These are phyloP conservation scores for Salvia splendens DNA, from an alignment of 257 asterid species.

Conservation along the genomic window DNA sequence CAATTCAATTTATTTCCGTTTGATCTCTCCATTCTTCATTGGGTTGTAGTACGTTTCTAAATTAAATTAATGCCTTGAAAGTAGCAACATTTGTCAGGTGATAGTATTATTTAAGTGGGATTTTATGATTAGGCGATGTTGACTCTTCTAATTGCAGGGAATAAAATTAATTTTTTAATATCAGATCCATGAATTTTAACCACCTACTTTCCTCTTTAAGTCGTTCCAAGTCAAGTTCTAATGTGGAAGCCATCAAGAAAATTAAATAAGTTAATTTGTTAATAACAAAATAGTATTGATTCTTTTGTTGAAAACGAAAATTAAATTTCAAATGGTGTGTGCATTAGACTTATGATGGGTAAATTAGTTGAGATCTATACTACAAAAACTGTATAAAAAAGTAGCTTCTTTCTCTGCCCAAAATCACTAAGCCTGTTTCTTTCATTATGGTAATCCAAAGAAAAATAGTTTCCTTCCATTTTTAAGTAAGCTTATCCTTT, in stretches of 20 bases:
- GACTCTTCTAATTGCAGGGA: slow-evolving; percentile 37
- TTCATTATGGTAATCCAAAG: too few species aligned
- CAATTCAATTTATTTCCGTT: too few species aligned
- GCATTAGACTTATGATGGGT: too few species aligned
- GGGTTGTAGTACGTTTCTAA: background rate
- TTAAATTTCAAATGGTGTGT: background rate
- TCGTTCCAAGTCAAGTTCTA: slow-evolving; percentile 22
- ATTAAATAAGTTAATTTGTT: too few species aligned
- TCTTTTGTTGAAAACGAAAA: background rate
- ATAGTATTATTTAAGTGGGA: slow-evolving; percentile 28
- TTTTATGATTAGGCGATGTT: slow-evolving; percentile 21
- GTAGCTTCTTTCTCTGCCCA: too few species aligned
- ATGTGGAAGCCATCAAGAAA: slow-evolving; percentile 32
- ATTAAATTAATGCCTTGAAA: slow-evolving; percentile 31
- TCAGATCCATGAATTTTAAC: slow-evolving; percentile 41
- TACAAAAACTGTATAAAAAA: too few species aligned
- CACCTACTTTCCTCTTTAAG: slow-evolving; percentile 21
- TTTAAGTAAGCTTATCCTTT: too few species aligned
- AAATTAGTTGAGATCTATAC: too few species aligned
- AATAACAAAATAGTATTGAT: background rate
- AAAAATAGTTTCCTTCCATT: too few species aligned
- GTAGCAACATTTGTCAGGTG: slow-evolving; percentile 45
- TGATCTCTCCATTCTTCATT: too few species aligned
- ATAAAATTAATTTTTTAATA: slow-evolving; percentile 5
- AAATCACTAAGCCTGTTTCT: too few species aligned